Conservation (phyloP, 345 rosid genomes). For the Lepidium didymum region DNA sequence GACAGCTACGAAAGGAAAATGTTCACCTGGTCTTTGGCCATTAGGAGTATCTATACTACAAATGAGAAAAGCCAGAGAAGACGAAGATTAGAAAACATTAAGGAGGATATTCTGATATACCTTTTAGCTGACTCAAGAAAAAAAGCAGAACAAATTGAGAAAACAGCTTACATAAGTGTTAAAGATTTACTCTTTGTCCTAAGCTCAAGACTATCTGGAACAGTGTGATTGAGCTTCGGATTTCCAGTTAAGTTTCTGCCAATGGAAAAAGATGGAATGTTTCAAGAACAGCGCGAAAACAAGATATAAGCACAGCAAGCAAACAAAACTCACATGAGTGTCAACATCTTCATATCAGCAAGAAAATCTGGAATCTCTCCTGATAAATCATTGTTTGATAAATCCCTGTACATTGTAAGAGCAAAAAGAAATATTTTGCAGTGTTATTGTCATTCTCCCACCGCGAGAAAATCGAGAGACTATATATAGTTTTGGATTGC, state of each 20-base stretch:
- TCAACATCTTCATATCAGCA: conserved; percentile 35
- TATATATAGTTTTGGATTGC: conserved; percentile 1
- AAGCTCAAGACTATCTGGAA: conserved; percentile 14
- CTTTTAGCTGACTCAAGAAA: neutral
- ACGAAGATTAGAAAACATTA: neutral
- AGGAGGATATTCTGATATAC: neutral
- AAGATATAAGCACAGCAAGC: neutral
- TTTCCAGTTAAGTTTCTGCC: conserved; percentile 28
- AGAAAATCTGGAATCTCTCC: conserved; percentile 47
- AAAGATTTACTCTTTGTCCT: neutral
- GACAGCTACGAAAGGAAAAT: neutral
- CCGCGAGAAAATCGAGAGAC: neutral
- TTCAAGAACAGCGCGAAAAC: neutral
- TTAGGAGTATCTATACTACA: neutral
- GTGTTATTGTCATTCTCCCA: neutral
- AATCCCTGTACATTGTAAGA: conserved; percentile 38
- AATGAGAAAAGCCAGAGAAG: neutral
- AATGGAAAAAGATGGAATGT: neutral
- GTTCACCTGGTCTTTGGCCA: neutral
- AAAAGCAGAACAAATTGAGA: neutral
- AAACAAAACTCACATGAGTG: conserved; percentile 36
- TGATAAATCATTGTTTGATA: conserved; percentile 44
- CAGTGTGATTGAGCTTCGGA: conserved; percentile 15
- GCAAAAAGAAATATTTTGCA: neutral
- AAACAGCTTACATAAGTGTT: conserved; percentile 11